Base-by-base conservation (phyloP, 176 grass and related monocot species). In the Triticum timopheevii region DNA sequence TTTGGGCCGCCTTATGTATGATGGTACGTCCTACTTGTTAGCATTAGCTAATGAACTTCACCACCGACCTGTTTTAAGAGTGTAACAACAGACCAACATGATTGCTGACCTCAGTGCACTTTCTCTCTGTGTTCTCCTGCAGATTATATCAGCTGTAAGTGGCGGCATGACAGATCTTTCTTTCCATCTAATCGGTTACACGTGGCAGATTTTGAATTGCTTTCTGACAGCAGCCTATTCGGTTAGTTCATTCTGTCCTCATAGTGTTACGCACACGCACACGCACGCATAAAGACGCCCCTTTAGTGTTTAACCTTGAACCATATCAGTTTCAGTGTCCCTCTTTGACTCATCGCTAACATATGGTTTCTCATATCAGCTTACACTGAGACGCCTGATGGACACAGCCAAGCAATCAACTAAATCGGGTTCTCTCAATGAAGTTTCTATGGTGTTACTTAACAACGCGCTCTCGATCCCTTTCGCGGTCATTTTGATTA, bases 381-480 rank as follows among this genome's bases (percentile, higher is more conserved):
- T 97, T 64, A 90, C 86, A 52, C 66, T 97, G 16, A 84, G 93
- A 45, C 85, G 80, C 17, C 65, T 93, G 70, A 97, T 97, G 93
- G 93, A 97, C 87, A 93, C 85, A 56, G 93, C 93, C 78, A 92
- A 95, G 85, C 95, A 92, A 69, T 93, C 82, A 61, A 97, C 93
- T 36, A 88, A 75, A 85, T 97, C 93, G 52, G 93, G 95, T 39
- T 97, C 95, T 23, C 87, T 97, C 22, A 97, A 95, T 79, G 93
- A 97, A 87, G 70, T 97, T 87, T 97, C 95, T 40, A 95, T 97
- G 93, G 95, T 95, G 75, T 86, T 97, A 85, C 93, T 97, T 65
- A 97, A 97, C 65, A 97, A 97, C 61, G 90, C 76, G 0, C 89
- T 97, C 63, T 95, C 95, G 22, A 93, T 97, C 79, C 95, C 95